Percentiles rank a stretch among this genome's conserved stretches.
These are phyloP conservation scores for Paramecium caudatum DNA, from an alignment of 73 alveolate species.

Conservation along the genomic window DNA sequence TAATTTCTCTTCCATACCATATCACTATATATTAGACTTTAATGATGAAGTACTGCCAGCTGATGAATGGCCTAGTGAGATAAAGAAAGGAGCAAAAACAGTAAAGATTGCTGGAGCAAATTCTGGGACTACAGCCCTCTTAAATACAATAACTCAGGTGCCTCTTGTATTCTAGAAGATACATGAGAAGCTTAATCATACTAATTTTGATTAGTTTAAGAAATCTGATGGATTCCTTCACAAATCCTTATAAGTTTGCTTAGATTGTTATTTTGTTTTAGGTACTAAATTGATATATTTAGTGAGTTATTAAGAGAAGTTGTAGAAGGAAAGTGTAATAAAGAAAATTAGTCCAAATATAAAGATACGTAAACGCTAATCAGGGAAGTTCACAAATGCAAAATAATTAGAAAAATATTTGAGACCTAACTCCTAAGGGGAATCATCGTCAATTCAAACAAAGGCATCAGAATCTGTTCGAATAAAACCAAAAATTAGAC, in stretches of 20 bases:
- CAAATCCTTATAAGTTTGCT: constrained; percentile 21
- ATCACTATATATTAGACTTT: constrained; percentile 11
- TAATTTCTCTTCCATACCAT: constrained; percentile 31
- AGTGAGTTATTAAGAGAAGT: constrained; percentile 43
- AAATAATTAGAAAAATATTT: not conserved
- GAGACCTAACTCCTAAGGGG: not conserved
- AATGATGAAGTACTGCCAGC: not conserved
- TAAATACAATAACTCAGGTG: constrained; percentile 34
- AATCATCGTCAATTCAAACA: not conserved
- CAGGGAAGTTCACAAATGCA: not conserved
- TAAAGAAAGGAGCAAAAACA: constrained; percentile 44
- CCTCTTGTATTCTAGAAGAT: constrained; percentile 33
- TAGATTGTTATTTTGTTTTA: constrained; percentile 50
- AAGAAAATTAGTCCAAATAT: constrained; percentile 10
- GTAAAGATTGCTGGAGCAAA: not conserved
- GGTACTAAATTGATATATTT: not conserved
- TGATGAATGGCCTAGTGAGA: constrained; percentile 55
- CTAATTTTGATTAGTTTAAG: constrained; percentile 3
- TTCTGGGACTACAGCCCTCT: not conserved
- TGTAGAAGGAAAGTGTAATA: not conserved
- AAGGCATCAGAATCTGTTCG: not conserved
- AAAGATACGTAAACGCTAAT: not conserved
- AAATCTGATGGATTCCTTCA: constrained; percentile 3
- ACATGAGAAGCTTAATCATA: constrained; percentile 31
- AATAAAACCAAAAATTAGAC: not conserved